Base-by-base conservation (phyloP, 495 filamentous ascomycete species). In the Peziza echinospora region DNA sequence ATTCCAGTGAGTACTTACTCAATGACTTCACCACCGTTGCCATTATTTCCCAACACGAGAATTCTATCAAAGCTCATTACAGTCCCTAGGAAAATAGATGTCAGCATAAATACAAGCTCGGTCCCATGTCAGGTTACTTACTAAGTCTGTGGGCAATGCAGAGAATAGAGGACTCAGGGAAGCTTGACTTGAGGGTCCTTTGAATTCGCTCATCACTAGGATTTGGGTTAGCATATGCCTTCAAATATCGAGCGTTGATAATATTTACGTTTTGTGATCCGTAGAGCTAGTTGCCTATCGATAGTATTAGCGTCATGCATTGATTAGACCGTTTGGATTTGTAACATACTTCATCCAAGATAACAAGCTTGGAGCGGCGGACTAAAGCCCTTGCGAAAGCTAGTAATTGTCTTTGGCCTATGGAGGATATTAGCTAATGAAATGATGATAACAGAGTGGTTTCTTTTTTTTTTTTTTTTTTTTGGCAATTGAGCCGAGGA, bases 381-480 rank as follows among this genome's bases (percentile, higher is more conserved):
- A 57, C 53, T 16, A 57, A 26, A 17, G 54, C 53, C 25, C 54
- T 48, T 8, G 54, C 53, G 47, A 57, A 56, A 3, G 53, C 53
- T 0, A 57, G 22, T n/a, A 57, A 37, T 9, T 57, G 54, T n/a
- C 54, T 30, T 23, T 57, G 54, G n/a, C n/a, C n/a, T n/a, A n/a
- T n/a, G n/a, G n/a, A 7, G 51, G n/a, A n/a, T n/a, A 37, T 9
- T n/a, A 9, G 28, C 9, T n/a, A 37, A 37, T n/a, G 9, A 37
- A 37, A 9, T 9, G 9, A 9, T n/a, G 28, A 37, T 9, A 9
- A n/a, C 9, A 9, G 28, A 9, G n/a, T n/a, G n/a, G n/a, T n/a
- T n/a, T n/a, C n/a, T n/a, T n/a, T n/a, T n/a, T n/a, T n/a, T n/a
- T n/a, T n/a, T n/a, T n/a, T n/a, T n/a, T n/a, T n/a, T n/a, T n/a